Conservation (phyloP, 2,329 filamentous ascomycete genomes). For the Myriosclerotinia scirpicola region DNA sequence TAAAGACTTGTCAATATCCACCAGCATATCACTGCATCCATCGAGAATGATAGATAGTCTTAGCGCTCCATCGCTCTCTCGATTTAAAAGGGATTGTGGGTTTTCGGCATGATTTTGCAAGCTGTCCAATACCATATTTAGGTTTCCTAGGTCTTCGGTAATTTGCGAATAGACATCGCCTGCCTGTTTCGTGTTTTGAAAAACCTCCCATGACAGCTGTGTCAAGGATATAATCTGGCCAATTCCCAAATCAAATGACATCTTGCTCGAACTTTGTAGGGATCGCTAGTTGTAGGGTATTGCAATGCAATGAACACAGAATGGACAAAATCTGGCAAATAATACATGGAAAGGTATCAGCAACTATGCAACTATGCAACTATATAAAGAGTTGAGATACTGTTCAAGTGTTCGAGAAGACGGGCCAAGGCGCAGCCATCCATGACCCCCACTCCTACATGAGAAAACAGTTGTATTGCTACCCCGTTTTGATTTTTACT, state of each 20-base stretch:
- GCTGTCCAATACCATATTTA: background rate
- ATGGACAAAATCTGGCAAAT: background rate
- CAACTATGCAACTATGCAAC: too few relatives aligned
- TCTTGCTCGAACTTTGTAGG: background rate
- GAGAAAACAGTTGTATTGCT: background rate
- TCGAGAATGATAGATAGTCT: background rate
- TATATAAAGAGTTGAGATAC: too few relatives aligned
- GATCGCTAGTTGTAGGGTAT: background rate
- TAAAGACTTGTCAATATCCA: background rate
- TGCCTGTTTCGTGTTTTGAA: background rate
- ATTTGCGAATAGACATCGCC: background rate
- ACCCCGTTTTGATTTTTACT: background rate
- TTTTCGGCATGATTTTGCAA: background rate
- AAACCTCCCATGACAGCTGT: background rate
- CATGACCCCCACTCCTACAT: background rate
- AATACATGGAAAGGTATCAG: too few relatives aligned
- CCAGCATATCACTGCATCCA: background rate
- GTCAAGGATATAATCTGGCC: background rate
- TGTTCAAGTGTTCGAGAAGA: background rate
- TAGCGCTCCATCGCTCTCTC: background rate
- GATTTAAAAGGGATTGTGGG: background rate
- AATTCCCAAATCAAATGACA: conserved; percentile 1
- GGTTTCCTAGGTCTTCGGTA: background rate
- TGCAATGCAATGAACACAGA: background rate
- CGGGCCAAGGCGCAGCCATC: background rate